Evolutionary conservation across 2,329 filamentous ascomycete genomes (phyloP), one percentile per base, ranked within the genome.

Genomic region (Neonectria hederae): DNA sequence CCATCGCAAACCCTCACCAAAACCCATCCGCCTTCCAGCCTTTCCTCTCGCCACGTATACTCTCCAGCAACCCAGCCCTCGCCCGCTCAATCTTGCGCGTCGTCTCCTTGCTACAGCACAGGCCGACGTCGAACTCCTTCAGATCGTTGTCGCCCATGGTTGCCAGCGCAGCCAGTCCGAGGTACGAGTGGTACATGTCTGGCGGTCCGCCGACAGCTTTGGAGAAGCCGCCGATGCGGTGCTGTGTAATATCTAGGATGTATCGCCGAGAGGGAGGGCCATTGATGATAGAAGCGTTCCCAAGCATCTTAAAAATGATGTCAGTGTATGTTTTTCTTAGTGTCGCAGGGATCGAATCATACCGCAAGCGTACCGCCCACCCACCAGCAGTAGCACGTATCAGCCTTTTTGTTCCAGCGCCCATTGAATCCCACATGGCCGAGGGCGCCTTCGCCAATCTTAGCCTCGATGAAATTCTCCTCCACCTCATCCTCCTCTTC

Each of bases 311-410:
- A 3, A 43, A n/a, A 22, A 8, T 0, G n/a, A 19, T 38, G 35
- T 70, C n/a, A 71, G 52, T 38, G 14, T 3, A 2, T 19, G 26
- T 26, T 21, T 17, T 60, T 35, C 2, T 2, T 14, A 6, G 11
- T 21, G 3, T 30, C 32, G 4, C 3, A 17, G 0, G 6, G 10
- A 10, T 32, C 2, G n/a, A 2, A 11, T 19, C 78, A 65, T 74
- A 85, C 82, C 56, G 75, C 72, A 1, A 88, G 75, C 1, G 93
- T 88, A 2, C 88, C 93, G 4, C 86, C 85, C 0, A 92, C 93
- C 96, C 96, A 99, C 84, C 95, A 99, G 22, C 89, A 91, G 78
- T 99, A 99, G 80, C 96, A 99, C 0, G 96, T 98, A 79, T 99
- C 96, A 10, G 92, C 92, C 52, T 90, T 86, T 78, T 99, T 99